phyloP scores from a whole-genome alignment of 2,329 filamentous ascomycete species.

The Talaromyces albobiverticillius region DNA sequence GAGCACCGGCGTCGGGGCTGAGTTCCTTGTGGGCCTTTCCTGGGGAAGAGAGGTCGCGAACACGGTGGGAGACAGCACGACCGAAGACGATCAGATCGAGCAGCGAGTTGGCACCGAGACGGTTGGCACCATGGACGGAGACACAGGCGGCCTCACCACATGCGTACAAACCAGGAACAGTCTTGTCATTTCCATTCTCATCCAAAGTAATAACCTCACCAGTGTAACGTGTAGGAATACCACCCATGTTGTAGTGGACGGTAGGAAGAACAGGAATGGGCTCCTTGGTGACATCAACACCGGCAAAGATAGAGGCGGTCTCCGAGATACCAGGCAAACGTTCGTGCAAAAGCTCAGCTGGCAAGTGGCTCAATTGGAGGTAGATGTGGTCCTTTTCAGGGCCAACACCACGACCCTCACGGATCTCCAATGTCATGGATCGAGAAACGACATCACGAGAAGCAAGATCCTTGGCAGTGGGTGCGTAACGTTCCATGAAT shows the following conservation, averaged over 20 bases:
- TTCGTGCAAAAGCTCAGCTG: conserved; percentile 87
- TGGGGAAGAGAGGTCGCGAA: conserved; percentile 88
- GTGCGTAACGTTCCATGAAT: conserved; percentile 99
- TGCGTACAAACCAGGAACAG: conserved; percentile 92
- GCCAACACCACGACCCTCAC: conserved; percentile 93
- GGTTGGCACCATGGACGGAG: conserved; percentile 97
- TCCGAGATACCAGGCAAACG: conserved; percentile 98
- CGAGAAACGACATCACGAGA: conserved; percentile 94
- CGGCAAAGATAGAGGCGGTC: conserved; percentile 94
- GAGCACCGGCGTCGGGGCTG: conserved; percentile 79
- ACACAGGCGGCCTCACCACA: conserved; percentile 97
- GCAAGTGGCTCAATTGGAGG: conserved; percentile 94
- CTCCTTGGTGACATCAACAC: conserved; percentile 95
- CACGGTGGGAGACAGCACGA: conserved; percentile 93
- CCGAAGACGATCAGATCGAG: conserved; percentile 97
- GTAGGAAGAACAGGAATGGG: conserved; percentile 95
- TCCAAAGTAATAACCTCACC: conserved; percentile 92
- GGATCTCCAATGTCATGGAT: conserved; percentile 98
- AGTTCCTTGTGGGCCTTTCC: conserved; percentile 76
- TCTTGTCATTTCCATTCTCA: conserved; percentile 80
- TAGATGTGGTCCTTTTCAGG: conserved; percentile 98
- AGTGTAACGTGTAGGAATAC: conserved; percentile 96
- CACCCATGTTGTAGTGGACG: conserved; percentile 99
- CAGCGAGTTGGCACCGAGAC: conserved; percentile 95
- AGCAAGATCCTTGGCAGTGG: conserved; percentile 95